phyloP scores from a whole-genome alignment of 1,284 basidiomycete species.

The Trametes versicolor region DNA sequence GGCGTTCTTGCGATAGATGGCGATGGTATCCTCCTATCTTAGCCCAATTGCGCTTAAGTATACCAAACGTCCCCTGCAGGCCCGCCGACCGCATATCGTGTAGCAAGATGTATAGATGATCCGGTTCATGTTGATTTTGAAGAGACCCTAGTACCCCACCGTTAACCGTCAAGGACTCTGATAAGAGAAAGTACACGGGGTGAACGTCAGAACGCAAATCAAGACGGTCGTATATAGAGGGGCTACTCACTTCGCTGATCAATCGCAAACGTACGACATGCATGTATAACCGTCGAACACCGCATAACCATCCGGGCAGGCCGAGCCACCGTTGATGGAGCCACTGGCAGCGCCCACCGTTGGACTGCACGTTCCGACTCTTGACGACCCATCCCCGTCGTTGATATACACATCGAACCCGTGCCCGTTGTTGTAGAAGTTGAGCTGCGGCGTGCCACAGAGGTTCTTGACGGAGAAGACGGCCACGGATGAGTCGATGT shows the following conservation, averaged over 20 bases:
- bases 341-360: background rate
- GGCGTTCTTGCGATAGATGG: too few relatives aligned
- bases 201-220: too few relatives aligned
- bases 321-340: background rate
- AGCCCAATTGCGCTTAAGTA: too few relatives aligned
- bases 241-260: background rate
- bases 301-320: constrained; percentile 9
- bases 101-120: too few relatives aligned
- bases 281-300: constrained; percentile 11
- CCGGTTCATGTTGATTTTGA: too few relatives aligned
- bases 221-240: too few relatives aligned
- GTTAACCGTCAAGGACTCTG: too few relatives aligned
- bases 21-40: too few relatives aligned
- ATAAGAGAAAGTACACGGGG: too few relatives aligned
- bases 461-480: constrained; percentile 8
- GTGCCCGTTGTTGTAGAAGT: constrained; percentile 16
- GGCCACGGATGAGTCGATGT: background rate
- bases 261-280: constrained; percentile 4
- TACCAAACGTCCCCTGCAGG: too few relatives aligned
- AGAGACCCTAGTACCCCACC: too few relatives aligned
- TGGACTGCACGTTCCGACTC: constrained; percentile 6
- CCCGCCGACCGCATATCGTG: too few relatives aligned
- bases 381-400: background rate
- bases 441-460: constrained; percentile 11
- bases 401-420: constrained; percentile 13